phyloP scores from a whole-genome alignment of 306 rosid species.

The Adenanthera pavonina region DNA sequence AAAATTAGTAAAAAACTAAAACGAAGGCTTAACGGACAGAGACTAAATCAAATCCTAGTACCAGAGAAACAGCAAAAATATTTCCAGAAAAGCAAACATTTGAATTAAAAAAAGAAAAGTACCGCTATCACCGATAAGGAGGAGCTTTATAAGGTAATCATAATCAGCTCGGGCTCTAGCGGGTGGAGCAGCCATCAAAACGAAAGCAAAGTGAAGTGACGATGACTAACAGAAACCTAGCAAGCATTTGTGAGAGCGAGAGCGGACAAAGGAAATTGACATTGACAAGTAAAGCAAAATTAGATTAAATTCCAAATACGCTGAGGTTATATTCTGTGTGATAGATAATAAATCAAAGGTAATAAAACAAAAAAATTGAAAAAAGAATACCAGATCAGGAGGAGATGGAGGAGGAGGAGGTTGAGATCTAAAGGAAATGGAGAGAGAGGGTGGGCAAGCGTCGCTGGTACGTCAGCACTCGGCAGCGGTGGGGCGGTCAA shows the following conservation, averaged over 20 bases:
- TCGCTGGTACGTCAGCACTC: conserved; percentile 54
- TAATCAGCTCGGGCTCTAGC: conserved; percentile 86
- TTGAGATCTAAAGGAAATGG: conserved; percentile 49
- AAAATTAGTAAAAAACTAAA: not conserved
- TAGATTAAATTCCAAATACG: not conserved
- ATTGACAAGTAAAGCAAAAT: not conserved
- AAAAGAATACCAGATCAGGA: conserved; percentile 46
- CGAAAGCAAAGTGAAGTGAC: not conserved
- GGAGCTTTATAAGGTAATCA: conserved; percentile 83
- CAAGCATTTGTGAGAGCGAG: conserved; percentile 14
- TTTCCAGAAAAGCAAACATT: not conserved
- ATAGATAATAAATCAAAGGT: not conserved
- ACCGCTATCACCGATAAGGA: conserved; percentile 90
- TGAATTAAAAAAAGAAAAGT: conserved; percentile 25
- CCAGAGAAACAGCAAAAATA: not conserved
- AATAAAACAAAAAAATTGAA: not conserved
- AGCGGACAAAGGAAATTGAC: conserved; percentile 1
- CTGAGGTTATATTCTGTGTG: not conserved
- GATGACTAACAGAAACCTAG: conserved; percentile 40
- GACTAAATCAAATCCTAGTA: conserved; percentile 11
- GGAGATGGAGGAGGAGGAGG: conserved; percentile 28
- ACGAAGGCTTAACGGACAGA: not conserved
- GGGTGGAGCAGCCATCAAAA: conserved; percentile 71
- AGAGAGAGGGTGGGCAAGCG: conserved; percentile 38
- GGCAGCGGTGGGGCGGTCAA: conserved; percentile 47